phyloP scores from a whole-genome alignment of 2,329 filamentous ascomycete species.

The Triangularia setosa region DNA sequence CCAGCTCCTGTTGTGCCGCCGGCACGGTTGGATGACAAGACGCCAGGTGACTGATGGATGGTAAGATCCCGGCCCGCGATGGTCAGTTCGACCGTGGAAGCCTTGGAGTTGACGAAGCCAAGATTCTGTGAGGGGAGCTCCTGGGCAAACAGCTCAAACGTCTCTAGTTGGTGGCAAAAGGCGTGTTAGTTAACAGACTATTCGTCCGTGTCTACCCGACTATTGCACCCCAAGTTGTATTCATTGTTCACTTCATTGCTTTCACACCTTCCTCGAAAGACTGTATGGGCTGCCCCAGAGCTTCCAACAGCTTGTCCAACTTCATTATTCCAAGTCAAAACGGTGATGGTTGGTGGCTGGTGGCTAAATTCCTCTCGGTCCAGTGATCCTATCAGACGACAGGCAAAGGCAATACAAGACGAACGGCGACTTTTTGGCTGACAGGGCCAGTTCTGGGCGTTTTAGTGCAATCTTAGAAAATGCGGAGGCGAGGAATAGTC shows the following conservation, averaged over 20 bases:
- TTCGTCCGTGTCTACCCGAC: not conserved
- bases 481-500: constrained; percentile 7
- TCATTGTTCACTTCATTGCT: not conserved
- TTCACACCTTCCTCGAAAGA: constrained; percentile 24
- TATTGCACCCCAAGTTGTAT: not conserved
- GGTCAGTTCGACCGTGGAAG: constrained; percentile 60
- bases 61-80: constrained; percentile 67
- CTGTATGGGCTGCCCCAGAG: constrained; percentile 21
- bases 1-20: constrained; percentile 55
- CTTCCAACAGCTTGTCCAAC: constrained; percentile 14
- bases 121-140: constrained; percentile 70
- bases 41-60: constrained; percentile 77
- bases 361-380: not conserved
- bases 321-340: constrained; percentile 17
- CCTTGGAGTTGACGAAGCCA: constrained; percentile 76
- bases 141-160: constrained; percentile 80
- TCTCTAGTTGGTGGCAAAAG: constrained; percentile 48
- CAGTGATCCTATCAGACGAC: not conserved
- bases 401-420: not conserved
- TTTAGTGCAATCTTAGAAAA: constrained; percentile 14
- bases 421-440: not conserved
- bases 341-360: not conserved
- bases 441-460: not conserved
- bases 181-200: not conserved
- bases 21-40: constrained; percentile 72